Evolutionary conservation across 23 red algal species (phyloP), one percentile per base, ranked within the genome.

Genomic region (Gracilaria domingensis): DNA sequence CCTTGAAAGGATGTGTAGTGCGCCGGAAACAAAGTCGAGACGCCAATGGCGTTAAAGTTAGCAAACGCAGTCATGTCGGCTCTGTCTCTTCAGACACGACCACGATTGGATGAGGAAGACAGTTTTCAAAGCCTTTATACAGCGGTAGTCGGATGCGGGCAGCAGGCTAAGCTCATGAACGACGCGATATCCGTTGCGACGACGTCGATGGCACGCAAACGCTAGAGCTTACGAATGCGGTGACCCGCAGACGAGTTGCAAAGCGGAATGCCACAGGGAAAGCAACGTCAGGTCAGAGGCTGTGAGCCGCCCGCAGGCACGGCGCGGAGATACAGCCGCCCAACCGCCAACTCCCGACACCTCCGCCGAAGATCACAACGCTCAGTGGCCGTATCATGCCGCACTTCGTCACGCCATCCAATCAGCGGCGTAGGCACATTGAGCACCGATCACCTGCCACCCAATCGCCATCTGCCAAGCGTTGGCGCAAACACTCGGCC

Each of bases 221-320:
- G 51, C 8, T 20, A 1, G 17, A 55, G 51, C 1, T 20, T 17
- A 2, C 1, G 51, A 55, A 18, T 55, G 51, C 51, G 17, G 51
- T 18, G 9, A 55, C 9, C 6, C 9, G 6, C 8, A 1, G 18
- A 55, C 4, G 42, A 45, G 11, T 11, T 7, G 42, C 42, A 45
- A 18, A 18, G 51, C 51, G 9, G 17, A 7, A 55, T 9, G 59
- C 59, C 59, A 62, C 59, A 62, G 59, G 8, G n/a, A 30, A 62
- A 25, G 30, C 14, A 34, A 37, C 64, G 11, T 28, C 64, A 32
- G 64, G 64, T 36, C 32, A 17, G 38, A 69, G 64, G 23, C n/a
- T n/a, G n/a, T 37, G 30, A 32, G 30, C 64, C 64, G 64, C 64
- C 8, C 69, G 69, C 40, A 77, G 72, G 50, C 50, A 50, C n/a